These are phyloP conservation scores for Dalechampia spathulata DNA, from an alignment of 441 rosid species.

Conservation along the genomic window DNA sequence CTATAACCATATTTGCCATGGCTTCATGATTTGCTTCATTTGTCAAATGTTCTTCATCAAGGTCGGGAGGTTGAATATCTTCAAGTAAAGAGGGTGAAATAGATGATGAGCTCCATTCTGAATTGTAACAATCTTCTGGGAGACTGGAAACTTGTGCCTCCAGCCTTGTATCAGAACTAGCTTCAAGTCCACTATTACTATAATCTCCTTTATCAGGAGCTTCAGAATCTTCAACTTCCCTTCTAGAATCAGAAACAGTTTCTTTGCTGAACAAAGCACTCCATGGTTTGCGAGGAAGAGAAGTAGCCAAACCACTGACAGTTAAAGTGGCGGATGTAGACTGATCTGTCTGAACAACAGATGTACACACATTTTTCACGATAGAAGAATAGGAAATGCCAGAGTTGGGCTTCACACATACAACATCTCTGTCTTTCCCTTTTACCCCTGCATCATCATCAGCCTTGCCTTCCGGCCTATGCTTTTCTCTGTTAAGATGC, in stretches of 20 bases:
- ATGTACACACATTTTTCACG: neutral
- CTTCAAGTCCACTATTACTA: neutral
- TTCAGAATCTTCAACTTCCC: constrained; percentile 12
- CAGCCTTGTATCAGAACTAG: neutral
- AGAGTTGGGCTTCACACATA: neutral
- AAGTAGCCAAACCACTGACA: neutral
- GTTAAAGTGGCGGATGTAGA: neutral
- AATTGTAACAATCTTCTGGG: neutral
- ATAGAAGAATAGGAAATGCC: constrained; percentile 6
- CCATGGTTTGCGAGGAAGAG: constrained; percentile 20
- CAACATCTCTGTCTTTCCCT: neutral
- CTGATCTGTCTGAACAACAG: neutral
- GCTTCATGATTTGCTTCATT: neutral
- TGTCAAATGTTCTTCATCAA: neutral
- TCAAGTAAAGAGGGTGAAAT: neutral
- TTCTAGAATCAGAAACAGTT: constrained; percentile 17
- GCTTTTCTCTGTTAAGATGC: constrained; percentile 8
- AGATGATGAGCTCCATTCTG: constrained; percentile 1
- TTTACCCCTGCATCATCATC: neutral
- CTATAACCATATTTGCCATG: constrained; percentile 8
- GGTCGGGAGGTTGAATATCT: neutral
- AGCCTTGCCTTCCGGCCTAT: neutral
- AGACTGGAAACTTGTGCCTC: neutral
- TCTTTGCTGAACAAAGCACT: constrained; percentile 15
- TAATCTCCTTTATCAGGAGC: neutral